These are phyloP conservation scores for Xylariaceae sp. DNA, from an alignment of 2,329 filamentous ascomycete genomes.

Conservation along the genomic window DNA sequence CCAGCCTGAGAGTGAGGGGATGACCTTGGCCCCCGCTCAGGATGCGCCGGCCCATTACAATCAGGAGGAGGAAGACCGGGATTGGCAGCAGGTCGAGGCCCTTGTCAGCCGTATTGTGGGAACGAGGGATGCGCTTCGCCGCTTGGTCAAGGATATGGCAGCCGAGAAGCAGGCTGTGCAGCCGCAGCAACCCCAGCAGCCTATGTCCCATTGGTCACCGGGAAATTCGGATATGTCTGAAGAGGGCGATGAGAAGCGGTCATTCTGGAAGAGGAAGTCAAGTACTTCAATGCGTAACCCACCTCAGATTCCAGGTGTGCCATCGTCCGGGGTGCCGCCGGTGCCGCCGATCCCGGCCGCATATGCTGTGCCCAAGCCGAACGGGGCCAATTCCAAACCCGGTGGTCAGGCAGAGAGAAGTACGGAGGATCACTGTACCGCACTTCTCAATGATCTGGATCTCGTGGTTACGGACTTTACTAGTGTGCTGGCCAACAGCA, in stretches of 20 bases:
- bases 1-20: constrained; percentile 24
- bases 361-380: constrained; percentile 32
- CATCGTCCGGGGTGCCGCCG: constrained; percentile 40
- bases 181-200: constrained; percentile 32
- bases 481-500: constrained; percentile 68
- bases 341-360: constrained; percentile 30
- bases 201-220: constrained; percentile 38
- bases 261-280: constrained; percentile 91
- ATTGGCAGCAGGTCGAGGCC: constrained; percentile 83
- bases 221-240: constrained; percentile 40
- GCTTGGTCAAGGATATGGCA: constrained; percentile 79
- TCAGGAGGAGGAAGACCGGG: constrained; percentile 44
- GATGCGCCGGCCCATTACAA: constrained; percentile 28
- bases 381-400: constrained; percentile 30
- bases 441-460: constrained; percentile 80
- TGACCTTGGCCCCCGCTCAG: constrained; percentile 24
- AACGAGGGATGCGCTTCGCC: constrained; percentile 80
- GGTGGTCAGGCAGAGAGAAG: constrained; percentile 53
- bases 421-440: constrained; percentile 76
- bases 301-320: constrained; percentile 35
- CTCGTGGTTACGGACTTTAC: constrained; percentile 78
- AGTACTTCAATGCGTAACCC: constrained; percentile 48
- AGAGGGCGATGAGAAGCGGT: constrained; percentile 57
- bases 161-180: constrained; percentile 43
- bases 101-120: constrained; percentile 82